Evolutionary conservation across 208 protist species (phyloP).

Genomic region (Crithidia acanthocephali): DNA sequence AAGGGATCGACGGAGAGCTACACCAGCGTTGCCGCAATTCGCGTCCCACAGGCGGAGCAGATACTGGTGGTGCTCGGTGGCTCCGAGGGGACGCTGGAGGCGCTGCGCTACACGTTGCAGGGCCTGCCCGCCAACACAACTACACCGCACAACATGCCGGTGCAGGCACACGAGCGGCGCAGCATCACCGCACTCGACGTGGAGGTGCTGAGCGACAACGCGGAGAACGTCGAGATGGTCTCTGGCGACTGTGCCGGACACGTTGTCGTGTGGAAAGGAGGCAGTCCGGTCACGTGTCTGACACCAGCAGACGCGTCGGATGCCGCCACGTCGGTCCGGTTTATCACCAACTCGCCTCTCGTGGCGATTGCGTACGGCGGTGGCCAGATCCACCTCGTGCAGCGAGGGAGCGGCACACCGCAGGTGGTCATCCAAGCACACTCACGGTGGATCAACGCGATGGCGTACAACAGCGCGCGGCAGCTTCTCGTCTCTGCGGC

Average conservation of each 20-base stretch:
- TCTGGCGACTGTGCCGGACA: slow-evolving; percentile 51
- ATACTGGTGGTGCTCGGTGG: slow-evolving; percentile 21
- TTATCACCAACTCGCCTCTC: slow-evolving; percentile 14
- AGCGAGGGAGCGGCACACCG: slow-evolving; percentile 31
- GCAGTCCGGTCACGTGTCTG: slow-evolving; percentile 18
- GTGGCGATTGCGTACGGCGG: slow-evolving; percentile 56
- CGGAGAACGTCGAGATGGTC: slow-evolving; percentile 20
- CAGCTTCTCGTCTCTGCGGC: slow-evolving; percentile 43
- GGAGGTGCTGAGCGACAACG: slow-evolving; percentile 10
- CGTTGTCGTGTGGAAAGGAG: slow-evolving; percentile 49
- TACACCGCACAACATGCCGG: not conserved
- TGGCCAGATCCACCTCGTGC: slow-evolving; percentile 54
- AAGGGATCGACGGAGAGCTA: not conserved
- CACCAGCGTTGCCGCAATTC: slow-evolving; percentile 9
- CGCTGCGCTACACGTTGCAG: slow-evolving; percentile 7
- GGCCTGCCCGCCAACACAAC: not conserved
- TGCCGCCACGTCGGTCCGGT: slow-evolving; percentile 50
- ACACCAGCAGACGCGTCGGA: slow-evolving; percentile 34
- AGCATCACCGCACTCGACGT: slow-evolving; percentile 51
- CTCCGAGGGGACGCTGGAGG: slow-evolving; percentile 9
- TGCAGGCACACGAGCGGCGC: slow-evolving; percentile 41
- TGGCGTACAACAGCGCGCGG: slow-evolving; percentile 30
- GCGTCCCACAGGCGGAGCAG: not conserved
- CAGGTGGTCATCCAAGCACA: slow-evolving; percentile 59
- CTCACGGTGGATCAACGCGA: slow-evolving; percentile 62